Evolutionary conservation across 768 basidiomycete genomes (phyloP).

Genomic region (Russula foetens): DNA sequence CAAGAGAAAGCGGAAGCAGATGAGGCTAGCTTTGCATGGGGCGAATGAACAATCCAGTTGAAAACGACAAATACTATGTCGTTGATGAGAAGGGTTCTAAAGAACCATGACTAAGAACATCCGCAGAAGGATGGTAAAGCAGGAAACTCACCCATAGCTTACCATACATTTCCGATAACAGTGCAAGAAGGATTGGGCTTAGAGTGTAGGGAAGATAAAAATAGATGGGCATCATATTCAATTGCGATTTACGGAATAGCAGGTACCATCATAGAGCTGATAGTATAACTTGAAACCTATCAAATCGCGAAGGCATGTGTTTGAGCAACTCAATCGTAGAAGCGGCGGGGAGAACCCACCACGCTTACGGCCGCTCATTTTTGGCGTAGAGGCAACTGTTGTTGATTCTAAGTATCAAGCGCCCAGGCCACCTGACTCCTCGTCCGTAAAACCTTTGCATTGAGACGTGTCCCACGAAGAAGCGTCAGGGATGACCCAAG

Average conservation of each 20-base stretch:
- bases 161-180: conserved; percentile 66
- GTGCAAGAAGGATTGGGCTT: conserved; percentile 58
- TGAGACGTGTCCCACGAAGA: too few relatives aligned
- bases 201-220: conserved; percentile 59
- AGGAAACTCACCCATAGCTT: conserved; percentile 51
- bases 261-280: conserved; percentile 65
- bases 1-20: conserved; percentile 64
- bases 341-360: conserved; percentile 37
- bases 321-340: not conserved
- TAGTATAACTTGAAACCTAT: conserved; percentile 54
- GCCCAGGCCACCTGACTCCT: too few relatives aligned
- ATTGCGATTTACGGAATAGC: conserved; percentile 48
- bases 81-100: conserved; percentile 53
- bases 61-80: conserved; percentile 57
- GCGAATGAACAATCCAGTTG: conserved; percentile 64
- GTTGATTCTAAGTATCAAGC: too few relatives aligned
- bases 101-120: not conserved
- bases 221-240: conserved; percentile 51
- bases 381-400: conserved; percentile 36
- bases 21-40: conserved; percentile 44
- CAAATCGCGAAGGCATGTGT: not conserved
- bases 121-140: not conserved
- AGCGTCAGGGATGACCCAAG: too few relatives aligned
- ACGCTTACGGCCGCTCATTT: conserved; percentile 54
- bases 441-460: too few relatives aligned